Evolutionary conservation across 768 basidiomycete species (phyloP), one percentile per base, ranked within the genome.

Genomic region (Mycena maculata): DNA sequence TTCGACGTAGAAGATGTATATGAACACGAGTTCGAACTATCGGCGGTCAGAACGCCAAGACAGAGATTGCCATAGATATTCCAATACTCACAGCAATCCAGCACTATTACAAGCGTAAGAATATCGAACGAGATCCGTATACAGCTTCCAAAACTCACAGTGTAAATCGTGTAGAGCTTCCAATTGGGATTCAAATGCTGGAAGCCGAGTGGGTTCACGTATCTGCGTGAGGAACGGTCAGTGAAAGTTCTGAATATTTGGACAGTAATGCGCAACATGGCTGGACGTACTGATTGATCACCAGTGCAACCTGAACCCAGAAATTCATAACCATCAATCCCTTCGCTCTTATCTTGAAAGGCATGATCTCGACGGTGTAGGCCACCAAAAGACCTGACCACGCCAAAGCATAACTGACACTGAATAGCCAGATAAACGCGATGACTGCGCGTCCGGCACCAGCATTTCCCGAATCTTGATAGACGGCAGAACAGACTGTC

Each of bases 361-460:
- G 89, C 20, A 90, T 73, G 68, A 91, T 89, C 74, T 91, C 89
- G 59, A 90, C 77, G 45, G 83, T 83, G 75, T 87, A 89, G 3
- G 85, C 71, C 42, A 87, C 85, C 31, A 86, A 69, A 22, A 36
- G 23, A 28, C 6, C 28, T 13, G 56, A 56, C 27, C 18, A 38
- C 15, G 75, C 80, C 69, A 65, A 80, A 78, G 88, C 86, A 72
- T 88, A 88, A 52, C 79, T 79, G 22, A 82, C 82, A 71, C 85
- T 86, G 77, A 83, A 88, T 58, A 88, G 75, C 79, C 86, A 88
- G 75, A 88, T 86, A 77, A 88, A 85, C 11, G 79, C 86, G 49
- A 89, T 82, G 71, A 88, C 82, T 20, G 85, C 82, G 60, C 85
- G 83, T 27, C 80, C 81, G 3, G 84, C 81, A 20, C 77, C 71